Evolutionary conservation across 2,329 filamentous ascomycete species (phyloP).

Genomic region (Ceratocystis harringtonii): DNA sequence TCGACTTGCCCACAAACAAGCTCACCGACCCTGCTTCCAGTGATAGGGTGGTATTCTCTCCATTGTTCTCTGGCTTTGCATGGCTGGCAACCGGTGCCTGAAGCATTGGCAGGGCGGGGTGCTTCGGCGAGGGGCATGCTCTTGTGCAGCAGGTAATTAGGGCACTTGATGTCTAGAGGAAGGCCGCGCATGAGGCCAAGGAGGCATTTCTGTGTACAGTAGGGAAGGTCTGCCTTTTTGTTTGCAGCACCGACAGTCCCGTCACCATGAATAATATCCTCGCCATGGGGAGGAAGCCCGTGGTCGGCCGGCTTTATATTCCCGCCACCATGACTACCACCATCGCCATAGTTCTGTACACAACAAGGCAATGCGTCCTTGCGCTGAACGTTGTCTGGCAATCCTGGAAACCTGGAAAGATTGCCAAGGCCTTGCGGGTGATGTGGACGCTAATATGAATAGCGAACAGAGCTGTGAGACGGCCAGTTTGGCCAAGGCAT

Average conservation of each 20-base stretch:
- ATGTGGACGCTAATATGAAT: background rate
- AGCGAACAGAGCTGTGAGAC: background rate
- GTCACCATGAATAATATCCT: background rate
- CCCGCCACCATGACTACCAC: too few relatives aligned
- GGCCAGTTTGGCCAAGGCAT: background rate
- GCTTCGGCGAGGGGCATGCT: background rate
- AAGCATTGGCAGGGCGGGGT: background rate
- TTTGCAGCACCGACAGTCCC: background rate
- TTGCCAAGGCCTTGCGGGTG: background rate
- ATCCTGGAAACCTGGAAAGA: background rate
- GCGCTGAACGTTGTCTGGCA: background rate
- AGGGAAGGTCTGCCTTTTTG: background rate
- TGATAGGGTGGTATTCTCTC: background rate
- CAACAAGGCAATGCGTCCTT: too few relatives aligned
- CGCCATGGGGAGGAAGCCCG: background rate
- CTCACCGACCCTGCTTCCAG: background rate
- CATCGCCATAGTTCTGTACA: too few relatives aligned
- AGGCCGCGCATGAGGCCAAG: background rate
- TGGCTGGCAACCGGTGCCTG: background rate
- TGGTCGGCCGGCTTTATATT: too few relatives aligned
- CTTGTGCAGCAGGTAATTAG: background rate
- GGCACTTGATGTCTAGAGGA: background rate
- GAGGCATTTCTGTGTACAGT: background rate
- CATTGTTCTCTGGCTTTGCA: too few relatives aligned
- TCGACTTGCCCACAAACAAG: background rate